Evolutionary conservation across 192 early-diverging fungal genomes (phyloP), one percentile per base, ranked within the genome.

Genomic region (Gorgonomyces haynaldii): DNA sequence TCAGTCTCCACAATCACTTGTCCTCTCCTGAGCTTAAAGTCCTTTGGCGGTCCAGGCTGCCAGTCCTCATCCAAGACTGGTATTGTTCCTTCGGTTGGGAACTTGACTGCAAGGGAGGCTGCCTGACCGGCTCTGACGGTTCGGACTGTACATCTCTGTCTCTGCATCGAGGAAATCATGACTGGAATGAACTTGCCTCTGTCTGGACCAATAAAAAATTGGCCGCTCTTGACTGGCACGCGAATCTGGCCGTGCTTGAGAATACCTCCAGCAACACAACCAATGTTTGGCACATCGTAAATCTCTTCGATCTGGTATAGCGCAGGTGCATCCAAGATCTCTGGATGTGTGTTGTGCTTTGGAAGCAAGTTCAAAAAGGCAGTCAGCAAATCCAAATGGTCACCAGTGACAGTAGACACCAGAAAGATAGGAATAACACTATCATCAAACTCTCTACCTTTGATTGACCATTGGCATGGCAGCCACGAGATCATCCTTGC

Each of bases 251-350:
- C 70, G 15, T 63, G 50, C 1, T 49, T 27, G 17, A 72, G 46
- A 9, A 65, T 54, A 1, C 70, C 69, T 17, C 70, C 70, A 12
- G 67, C 53, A 17, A 74, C 73, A 9, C 34, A 46, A 2, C 66
- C 65, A 36, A 44, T 64, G 61, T 76, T 70, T 45, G 80, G 78
- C 6, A 86, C 70, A 30, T 55, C 57, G 55, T 86, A 89, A 13
- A 84, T 69, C 42, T 89, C 82, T 56, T 91, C 86, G 34, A 92
- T 74, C 47, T 92, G 83, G 52, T 81, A 87, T 21, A 61, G 54
- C 20, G 35, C 36, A 4, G 41, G 47, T 29, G 61, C 67, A 13
- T 69, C 63, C 9, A 55, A 20, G 16, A 59, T 19, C 42, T 48
- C 54, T 0, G 81, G 74, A n/a, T n/a, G n/a, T n/a, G n/a, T n/a